Percentiles rank a stretch among this genome's conserved stretches.
phyloP scores from a whole-genome alignment of 139 green algal species.

The Desmodesmus armatus region DNA sequence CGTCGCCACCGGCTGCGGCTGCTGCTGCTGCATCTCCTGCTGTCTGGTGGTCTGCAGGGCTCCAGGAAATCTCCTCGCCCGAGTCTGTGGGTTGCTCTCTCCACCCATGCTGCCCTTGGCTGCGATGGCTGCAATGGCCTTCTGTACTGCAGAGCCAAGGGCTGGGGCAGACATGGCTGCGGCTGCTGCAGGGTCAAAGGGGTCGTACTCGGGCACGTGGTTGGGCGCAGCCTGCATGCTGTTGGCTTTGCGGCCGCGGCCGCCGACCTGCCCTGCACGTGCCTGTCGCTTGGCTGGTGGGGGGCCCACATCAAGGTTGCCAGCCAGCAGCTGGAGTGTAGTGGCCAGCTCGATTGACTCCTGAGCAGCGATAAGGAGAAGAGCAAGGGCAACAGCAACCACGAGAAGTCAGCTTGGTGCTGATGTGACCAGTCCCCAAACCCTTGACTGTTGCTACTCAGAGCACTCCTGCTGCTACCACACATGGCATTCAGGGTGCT shows the following conservation, averaged over 20 bases:
- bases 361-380: neutral
- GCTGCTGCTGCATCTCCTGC: neutral
- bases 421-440: neutral
- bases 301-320: neutral
- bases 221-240: too few species aligned
- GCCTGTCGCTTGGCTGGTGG: conserved; percentile 23
- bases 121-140: conserved; percentile 20
- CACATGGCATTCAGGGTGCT: neutral
- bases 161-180: neutral
- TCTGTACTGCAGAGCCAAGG: neutral
- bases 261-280: neutral
- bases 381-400: neutral
- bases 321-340: conserved; percentile 33
- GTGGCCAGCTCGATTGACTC: conserved; percentile 33
- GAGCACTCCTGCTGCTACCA: neutral
- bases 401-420: neutral
- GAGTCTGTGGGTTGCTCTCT: conserved; percentile 58
- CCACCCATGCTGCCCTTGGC: conserved; percentile 32
- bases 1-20: neutral
- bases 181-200: neutral
- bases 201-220: neutral
- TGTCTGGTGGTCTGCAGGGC: conserved; percentile 31
- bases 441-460: neutral
- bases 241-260: conserved; percentile 16
- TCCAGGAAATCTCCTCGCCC: conserved; percentile 69